Conservation (phyloP, 192 early-diverging fungal genomes). For the Backusella psychrophila region DNA sequence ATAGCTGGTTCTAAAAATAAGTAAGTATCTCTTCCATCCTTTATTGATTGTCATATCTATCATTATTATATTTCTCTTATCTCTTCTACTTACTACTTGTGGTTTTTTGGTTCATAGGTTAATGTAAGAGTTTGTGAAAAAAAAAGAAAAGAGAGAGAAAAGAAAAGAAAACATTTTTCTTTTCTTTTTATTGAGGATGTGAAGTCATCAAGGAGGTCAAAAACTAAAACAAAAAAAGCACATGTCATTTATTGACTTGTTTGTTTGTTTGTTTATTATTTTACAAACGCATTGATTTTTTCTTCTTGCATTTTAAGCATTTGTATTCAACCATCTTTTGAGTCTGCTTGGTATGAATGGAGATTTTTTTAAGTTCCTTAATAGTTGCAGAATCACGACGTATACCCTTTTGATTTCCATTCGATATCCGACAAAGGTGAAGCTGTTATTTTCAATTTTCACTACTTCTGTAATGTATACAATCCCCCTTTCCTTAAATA, state of each 20-base stretch:
- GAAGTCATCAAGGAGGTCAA: neutral
- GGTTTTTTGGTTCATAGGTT: neutral
- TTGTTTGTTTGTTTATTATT: neutral
- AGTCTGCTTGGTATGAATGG: slow-evolving; percentile 76
- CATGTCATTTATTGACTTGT: slow-evolving; percentile 4
- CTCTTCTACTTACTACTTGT: neutral
- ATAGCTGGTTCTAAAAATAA: neutral
- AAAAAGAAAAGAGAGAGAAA: neutral
- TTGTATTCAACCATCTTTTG: slow-evolving; percentile 72
- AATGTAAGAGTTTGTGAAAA: neutral
- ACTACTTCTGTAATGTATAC: neutral
- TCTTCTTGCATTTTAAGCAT: slow-evolving; percentile 70
- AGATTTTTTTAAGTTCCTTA: slow-evolving; percentile 69
- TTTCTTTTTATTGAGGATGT: neutral
- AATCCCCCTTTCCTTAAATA: slow-evolving; percentile 57
- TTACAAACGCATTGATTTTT: slow-evolving; percentile 16
- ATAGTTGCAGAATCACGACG: slow-evolving; percentile 76
- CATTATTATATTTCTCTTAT: neutral
- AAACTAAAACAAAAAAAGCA: neutral
- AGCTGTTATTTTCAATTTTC: slow-evolving; percentile 14
- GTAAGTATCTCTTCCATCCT: neutral
- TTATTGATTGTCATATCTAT: neutral
- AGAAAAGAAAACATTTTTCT: neutral
- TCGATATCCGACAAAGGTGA: slow-evolving; percentile 79
- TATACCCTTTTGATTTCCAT: slow-evolving; percentile 87